Evolutionary conservation across 129 eudicot genomes (phyloP), one percentile per base, ranked within the genome.

Genomic region (Mikania micrantha): DNA sequence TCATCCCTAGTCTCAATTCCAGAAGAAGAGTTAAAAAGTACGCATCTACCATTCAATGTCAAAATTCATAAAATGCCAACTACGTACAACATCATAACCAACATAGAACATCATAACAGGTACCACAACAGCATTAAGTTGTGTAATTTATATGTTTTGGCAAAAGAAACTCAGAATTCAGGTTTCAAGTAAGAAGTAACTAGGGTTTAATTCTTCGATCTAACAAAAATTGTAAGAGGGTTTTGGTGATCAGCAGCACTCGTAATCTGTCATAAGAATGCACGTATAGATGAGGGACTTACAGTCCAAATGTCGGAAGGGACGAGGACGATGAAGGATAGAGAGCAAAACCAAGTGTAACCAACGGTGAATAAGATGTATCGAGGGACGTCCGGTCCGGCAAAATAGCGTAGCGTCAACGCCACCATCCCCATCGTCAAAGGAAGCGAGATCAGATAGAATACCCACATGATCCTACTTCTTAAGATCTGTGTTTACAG

Each of bases 261-360:
- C 8, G 12, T 9, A 32, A 32, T 32, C 36, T 1, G 32, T 32
- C 3, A 32, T 32, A 5, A 32, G 36, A 32, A 32, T 32, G 36
- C 36, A 32, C 36, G 6, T 32, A 32, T 32, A 32, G 36, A 32
- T 32, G 4, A 63, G 1, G 44, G 28, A 60, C 71, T 63, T 79
- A 91, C 97, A 83, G 96, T 88, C 97, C 97, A 91, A 72, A 91
- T 91, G 80, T 91, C 97, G 78, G 97, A 96, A 12, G 97, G 97
- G 28, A 91, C 97, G 42, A 91, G 94, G 78, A 85, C 80, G 87
- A 91, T 91, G 78, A 91, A 78, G 56, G 97, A 87, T 70, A 91
- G 76, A 21, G 97, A 91, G 74, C 96, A 91, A 48, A 91, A 88
- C 97, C 97, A 91, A 3, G 97, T 85, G 79, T 91, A 91, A 19